phyloP scores from a whole-genome alignment of 768 basidiomycete species.

The Pulveroboletus sp. region DNA sequence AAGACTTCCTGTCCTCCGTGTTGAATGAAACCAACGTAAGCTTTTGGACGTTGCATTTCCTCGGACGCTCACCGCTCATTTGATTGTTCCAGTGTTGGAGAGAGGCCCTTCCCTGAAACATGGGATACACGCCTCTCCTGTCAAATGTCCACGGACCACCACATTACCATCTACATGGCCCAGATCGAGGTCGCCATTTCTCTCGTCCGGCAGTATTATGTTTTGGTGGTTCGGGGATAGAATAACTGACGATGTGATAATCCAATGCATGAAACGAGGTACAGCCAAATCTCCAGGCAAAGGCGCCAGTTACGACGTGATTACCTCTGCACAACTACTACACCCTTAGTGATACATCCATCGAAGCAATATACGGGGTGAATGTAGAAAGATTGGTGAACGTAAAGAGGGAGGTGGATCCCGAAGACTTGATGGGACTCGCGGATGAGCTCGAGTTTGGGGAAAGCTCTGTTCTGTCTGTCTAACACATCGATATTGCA shows the following conservation, averaged over 20 bases:
- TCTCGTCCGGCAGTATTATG: slow-evolving; percentile 45
- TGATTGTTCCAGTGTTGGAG: slow-evolving; percentile 41
- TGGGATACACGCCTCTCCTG: slow-evolving; percentile 45
- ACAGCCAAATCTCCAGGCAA: slow-evolving; percentile 36
- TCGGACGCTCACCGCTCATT: neutral
- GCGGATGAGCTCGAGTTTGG: slow-evolving; percentile 62
- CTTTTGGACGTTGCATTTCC: neutral
- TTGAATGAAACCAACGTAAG: slow-evolving; percentile 17
- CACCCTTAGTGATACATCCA: slow-evolving; percentile 47
- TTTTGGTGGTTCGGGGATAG: slow-evolving; percentile 41
- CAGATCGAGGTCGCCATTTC: slow-evolving; percentile 32
- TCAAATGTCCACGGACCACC: slow-evolving; percentile 35
- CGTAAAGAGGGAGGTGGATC: slow-evolving; percentile 48
- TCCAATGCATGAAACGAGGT: slow-evolving; percentile 37
- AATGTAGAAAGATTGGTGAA: slow-evolving; percentile 39
- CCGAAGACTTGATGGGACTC: slow-evolving; percentile 56
- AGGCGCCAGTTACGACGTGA: slow-evolving; percentile 40
- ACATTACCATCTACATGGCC: slow-evolving; percentile 44
- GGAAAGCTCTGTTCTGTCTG: slow-evolving; percentile 9
- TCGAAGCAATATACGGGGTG: slow-evolving; percentile 46
- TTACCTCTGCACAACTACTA: slow-evolving; percentile 57
- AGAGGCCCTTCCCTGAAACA: slow-evolving; percentile 26
- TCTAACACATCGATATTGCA: too few relatives aligned
- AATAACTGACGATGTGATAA: slow-evolving; percentile 36
- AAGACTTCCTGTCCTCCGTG: slow-evolving; percentile 17